These are phyloP conservation scores for Pseudocercospora vitis DNA, from an alignment of 2,329 filamentous ascomycete genomes.

Conservation along the genomic window DNA sequence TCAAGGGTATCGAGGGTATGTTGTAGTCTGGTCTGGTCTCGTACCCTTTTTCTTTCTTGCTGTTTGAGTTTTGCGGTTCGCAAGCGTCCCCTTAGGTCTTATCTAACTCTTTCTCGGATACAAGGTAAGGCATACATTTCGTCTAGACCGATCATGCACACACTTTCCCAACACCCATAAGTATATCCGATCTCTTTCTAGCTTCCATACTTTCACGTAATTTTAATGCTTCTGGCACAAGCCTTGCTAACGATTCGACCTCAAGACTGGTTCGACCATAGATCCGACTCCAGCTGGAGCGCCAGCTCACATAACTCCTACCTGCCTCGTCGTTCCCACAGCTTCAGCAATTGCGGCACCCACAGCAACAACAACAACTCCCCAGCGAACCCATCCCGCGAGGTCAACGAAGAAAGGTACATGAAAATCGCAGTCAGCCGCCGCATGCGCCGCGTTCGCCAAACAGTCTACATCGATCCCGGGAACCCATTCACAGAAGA, in stretches of 20 bases:
- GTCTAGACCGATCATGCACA: not conserved
- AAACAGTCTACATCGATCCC: conserved; percentile 31
- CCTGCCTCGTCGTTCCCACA: not conserved
- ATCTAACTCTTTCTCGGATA: not conserved
- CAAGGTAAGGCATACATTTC: not conserved
- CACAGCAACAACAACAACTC: conserved; percentile 9
- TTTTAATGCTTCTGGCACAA: not conserved
- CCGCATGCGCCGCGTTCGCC: conserved; percentile 24
- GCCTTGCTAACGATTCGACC: not conserved
- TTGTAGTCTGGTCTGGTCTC: not conserved
- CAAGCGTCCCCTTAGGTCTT: too few species aligned
- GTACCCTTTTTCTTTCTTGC: not conserved
- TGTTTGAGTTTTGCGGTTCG: not conserved
- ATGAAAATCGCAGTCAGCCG: conserved; percentile 20
- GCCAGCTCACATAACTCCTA: conserved; percentile 9
- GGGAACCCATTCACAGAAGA: conserved; percentile 30
- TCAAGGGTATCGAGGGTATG: conserved; percentile 18
- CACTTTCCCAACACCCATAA: too few species aligned
- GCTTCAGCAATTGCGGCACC: conserved; percentile 1
- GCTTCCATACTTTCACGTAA: too few species aligned
- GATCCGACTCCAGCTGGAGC: conserved; percentile 6
- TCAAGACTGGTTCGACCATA: conserved; percentile 16
- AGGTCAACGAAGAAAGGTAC: conserved; percentile 23
- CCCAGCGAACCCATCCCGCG: conserved; percentile 2
- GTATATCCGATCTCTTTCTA: too few species aligned